Conservation (phyloP, 2,329 filamentous ascomycete genomes). For the Cladosporium sp. region DNA sequence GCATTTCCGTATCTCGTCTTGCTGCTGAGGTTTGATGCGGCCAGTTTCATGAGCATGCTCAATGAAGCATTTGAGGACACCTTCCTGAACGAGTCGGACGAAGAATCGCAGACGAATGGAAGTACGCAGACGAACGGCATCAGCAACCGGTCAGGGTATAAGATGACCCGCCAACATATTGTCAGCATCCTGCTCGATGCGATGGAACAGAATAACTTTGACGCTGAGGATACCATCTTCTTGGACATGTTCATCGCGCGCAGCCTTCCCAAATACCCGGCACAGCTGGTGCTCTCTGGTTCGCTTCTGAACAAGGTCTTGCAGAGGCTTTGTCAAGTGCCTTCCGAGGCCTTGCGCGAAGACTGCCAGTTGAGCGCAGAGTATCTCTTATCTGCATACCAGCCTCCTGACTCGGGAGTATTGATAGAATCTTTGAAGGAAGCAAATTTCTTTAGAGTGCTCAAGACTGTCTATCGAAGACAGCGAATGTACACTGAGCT, state of each 20-base stretch:
- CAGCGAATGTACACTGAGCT: slow-evolving; percentile 78
- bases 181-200: slow-evolving; percentile 87
- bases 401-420: slow-evolving; percentile 73
- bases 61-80: slow-evolving; percentile 97
- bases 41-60: slow-evolving; percentile 88
- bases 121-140: slow-evolving; percentile 22
- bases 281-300: slow-evolving; percentile 87
- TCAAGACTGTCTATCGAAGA: slow-evolving; percentile 80
- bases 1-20: slow-evolving; percentile 82
- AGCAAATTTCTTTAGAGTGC: slow-evolving; percentile 82
- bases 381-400: slow-evolving; percentile 89
- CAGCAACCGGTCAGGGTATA: slow-evolving; percentile 26
- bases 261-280: slow-evolving; percentile 93
- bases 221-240: slow-evolving; percentile 80
- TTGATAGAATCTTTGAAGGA: slow-evolving; percentile 74
- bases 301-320: slow-evolving; percentile 79
- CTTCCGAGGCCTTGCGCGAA: slow-evolving; percentile 73
- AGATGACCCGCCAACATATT: slow-evolving; percentile 82
- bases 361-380: slow-evolving; percentile 97
- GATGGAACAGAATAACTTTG: slow-evolving; percentile 75
- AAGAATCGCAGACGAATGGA: slow-evolving; percentile 44
- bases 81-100: slow-evolving; percentile 70
- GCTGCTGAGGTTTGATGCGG: slow-evolving; percentile 81
- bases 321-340: slow-evolving; percentile 77
- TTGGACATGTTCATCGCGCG: slow-evolving; percentile 98